Percentiles rank a stretch among this genome's conserved stretches.
Conservation (phyloP, 164 flowering plant genomes). For the Piper longum region DNA sequence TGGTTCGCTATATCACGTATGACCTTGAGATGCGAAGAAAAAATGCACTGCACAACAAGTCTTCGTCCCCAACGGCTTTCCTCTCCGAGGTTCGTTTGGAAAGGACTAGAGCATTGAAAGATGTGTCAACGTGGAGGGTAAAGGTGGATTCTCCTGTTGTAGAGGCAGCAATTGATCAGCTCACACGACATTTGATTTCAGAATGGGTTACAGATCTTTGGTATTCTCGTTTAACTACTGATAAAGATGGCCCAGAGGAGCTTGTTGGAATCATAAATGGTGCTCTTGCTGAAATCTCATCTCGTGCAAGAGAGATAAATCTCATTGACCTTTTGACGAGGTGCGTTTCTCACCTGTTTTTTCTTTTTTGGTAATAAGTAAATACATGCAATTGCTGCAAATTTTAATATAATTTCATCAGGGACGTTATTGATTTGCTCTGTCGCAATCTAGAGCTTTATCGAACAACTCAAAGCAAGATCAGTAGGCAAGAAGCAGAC, state of each 20-base stretch:
- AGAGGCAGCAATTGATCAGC: conserved; percentile 85
- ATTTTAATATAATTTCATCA: conserved; percentile 21
- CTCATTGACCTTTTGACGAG: conserved; percentile 87
- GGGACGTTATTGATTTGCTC: conserved; percentile 67
- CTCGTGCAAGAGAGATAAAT: conserved; percentile 70
- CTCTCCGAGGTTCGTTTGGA: conserved; percentile 30
- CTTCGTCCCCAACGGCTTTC: conserved; percentile 15
- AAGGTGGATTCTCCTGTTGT: conserved; percentile 88
- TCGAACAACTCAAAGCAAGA: conserved; percentile 52
- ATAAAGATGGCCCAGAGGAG: conserved; percentile 92
- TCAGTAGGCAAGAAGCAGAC: conserved; percentile 31
- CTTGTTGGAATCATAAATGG: conserved; percentile 65
- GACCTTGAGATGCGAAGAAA: conserved; percentile 72
- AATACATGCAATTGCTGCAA: not conserved
- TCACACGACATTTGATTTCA: conserved; percentile 72
- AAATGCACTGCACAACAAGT: conserved; percentile 44
- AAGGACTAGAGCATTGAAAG: conserved; percentile 17
- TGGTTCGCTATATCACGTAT: conserved; percentile 64
- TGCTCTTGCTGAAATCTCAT: conserved; percentile 76
- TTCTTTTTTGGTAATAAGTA: not conserved
- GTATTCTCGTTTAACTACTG: conserved; percentile 87
- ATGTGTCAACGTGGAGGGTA: conserved; percentile 56
- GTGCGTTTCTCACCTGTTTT: conserved; percentile 17
- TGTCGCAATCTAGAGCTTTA: conserved; percentile 73
- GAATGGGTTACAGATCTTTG: conserved; percentile 97